A percentile compares a stretch with the other conserved stretches of the same genome.
Conservation (phyloP, 371 early-diverging fungal genomes). For the Dinochytrium kinnereticum region DNA sequence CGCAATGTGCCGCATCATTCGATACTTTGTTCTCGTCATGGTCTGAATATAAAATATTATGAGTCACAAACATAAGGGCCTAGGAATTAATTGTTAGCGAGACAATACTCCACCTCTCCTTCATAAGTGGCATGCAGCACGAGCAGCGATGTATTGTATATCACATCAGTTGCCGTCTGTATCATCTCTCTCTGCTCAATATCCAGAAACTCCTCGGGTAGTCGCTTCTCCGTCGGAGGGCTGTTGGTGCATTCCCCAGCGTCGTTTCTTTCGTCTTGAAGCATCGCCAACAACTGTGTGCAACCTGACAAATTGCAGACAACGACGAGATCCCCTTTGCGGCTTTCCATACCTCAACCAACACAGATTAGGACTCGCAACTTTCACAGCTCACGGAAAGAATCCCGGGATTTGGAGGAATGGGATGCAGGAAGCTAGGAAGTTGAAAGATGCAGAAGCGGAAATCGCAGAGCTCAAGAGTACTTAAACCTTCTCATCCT, state of each 20-base stretch:
- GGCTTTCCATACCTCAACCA: neutral
- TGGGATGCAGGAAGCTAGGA: constrained; percentile 2
- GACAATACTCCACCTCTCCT: neutral
- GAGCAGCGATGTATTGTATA: neutral
- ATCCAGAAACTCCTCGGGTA: neutral
- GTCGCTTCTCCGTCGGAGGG: neutral
- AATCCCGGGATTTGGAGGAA: no score
- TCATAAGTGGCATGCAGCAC: constrained; percentile 6
- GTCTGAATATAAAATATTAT: neutral
- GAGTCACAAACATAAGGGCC: neutral
- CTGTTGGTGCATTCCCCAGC: neutral
- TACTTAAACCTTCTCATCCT: neutral
- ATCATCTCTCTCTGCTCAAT: neutral
- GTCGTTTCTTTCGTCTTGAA: neutral
- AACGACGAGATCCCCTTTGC: neutral
- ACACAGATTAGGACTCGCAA: no score
- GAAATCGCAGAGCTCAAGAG: constrained; percentile 11
- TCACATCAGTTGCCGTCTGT: constrained; percentile 2
- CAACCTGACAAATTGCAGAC: neutral
- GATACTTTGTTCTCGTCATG: neutral
- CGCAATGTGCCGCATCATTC: constrained; percentile 13
- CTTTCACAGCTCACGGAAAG: no score
- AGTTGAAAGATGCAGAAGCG: constrained; percentile 11
- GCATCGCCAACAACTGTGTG: neutral
- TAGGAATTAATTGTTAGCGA: neutral